Evolutionary conservation across 441 rosid species (phyloP).

Genomic region (Arabidopsis hybrid): DNA sequence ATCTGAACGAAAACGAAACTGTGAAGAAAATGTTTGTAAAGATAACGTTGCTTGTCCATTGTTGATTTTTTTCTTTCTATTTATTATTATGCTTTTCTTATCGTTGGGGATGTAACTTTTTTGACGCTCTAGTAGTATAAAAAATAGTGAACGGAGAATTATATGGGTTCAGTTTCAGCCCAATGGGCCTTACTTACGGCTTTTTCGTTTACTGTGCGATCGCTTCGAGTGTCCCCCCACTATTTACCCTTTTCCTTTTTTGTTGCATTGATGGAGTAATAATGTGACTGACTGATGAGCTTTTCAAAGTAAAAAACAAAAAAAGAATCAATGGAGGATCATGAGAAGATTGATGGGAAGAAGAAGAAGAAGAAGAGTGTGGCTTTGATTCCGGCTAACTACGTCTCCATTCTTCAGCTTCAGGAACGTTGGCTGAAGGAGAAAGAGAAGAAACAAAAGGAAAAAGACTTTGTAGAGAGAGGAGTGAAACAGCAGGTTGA

Average conservation of each 20-base stretch:
- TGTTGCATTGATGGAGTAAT: neutral
- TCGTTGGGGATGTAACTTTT: neutral
- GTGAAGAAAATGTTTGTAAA: conserved; percentile 36
- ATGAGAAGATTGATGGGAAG: conserved; percentile 22
- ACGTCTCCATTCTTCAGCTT: conserved; percentile 40
- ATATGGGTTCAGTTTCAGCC: neutral
- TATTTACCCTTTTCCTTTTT: neutral
- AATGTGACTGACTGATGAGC: conserved; percentile 4
- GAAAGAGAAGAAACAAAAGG: conserved; percentile 31
- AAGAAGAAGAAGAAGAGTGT: conserved; percentile 13
- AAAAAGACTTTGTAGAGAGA: conserved; percentile 7
- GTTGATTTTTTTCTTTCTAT: neutral
- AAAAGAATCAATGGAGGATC: conserved; percentile 23
- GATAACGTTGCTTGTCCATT: conserved; percentile 36
- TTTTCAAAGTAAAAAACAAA: neutral
- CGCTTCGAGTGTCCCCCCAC: neutral
- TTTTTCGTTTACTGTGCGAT: conserved; percentile 26
- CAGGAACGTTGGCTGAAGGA: conserved; percentile 35
- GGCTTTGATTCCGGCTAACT: conserved; percentile 32
- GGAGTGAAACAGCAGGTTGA: conserved; percentile 10
- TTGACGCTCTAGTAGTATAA: no score
- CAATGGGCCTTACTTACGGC: conserved; percentile 9
- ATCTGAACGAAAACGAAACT: conserved; percentile 19
- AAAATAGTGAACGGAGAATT: neutral
- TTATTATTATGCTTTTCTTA: neutral